These are phyloP conservation scores for Pinus albicaulis DNA, from an alignment of 75 land plant species.

Conservation along the genomic window DNA sequence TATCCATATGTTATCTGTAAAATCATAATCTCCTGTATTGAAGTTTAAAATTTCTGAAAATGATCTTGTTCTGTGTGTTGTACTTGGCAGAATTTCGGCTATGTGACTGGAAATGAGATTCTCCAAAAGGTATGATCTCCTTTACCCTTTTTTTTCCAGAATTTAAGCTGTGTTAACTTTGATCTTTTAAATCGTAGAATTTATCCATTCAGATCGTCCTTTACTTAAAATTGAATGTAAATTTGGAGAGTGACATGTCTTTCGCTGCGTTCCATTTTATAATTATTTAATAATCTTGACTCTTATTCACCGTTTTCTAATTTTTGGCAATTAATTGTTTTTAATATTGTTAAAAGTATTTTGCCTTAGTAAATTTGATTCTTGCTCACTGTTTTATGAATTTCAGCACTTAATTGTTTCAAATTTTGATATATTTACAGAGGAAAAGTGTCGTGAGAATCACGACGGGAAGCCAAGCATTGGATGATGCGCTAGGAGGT, in stretches of 20 bases:
- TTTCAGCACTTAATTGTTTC: not conserved
- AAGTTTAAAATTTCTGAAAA: not conserved
- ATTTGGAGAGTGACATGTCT: too few relatives aligned
- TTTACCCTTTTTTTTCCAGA: not conserved
- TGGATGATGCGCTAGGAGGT: constrained; percentile 93
- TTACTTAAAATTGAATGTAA: too few relatives aligned
- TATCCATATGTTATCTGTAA: not conserved
- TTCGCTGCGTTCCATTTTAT: too few relatives aligned
- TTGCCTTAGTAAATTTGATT: not conserved
- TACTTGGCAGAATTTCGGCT: constrained; percentile 72
- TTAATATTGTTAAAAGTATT: not conserved
- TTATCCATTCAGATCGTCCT: too few relatives aligned
- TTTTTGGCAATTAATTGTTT: not conserved
- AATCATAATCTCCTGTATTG: not conserved
- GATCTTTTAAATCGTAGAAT: not conserved
- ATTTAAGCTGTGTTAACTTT: not conserved
- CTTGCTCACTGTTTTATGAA: not conserved
- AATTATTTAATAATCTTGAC: not conserved
- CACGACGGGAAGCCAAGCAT: constrained; percentile 93
- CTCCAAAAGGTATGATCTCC: constrained; percentile 56
- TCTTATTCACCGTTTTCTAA: not conserved
- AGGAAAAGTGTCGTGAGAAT: constrained; percentile 79
- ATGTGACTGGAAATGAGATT: constrained; percentile 88
- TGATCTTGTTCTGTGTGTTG: not conserved
- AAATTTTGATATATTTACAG: constrained; percentile 33